A percentile compares a stretch with the other conserved stretches of the same genome.
Conservation (phyloP, 345 rosid genomes). For the Geranium brycei region DNA sequence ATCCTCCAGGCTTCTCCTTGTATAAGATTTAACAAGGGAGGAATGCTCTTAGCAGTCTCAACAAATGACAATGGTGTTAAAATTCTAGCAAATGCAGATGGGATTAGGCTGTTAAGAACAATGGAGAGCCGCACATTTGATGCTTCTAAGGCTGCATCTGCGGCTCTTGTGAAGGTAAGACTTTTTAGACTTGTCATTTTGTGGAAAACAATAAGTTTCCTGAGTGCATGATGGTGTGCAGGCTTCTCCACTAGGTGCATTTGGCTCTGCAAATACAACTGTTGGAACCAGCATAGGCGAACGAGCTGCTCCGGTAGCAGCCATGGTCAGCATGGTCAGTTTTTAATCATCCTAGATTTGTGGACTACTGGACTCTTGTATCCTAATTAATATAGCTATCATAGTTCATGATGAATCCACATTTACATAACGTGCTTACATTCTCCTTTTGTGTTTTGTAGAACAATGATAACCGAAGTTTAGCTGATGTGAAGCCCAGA, state of each 20-base stretch:
- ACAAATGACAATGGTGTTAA: constrained; percentile 64
- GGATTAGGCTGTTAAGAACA: constrained; percentile 47
- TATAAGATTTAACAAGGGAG: constrained; percentile 68
- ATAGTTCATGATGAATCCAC: neutral
- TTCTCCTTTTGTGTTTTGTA: constrained; percentile 19
- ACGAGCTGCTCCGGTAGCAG: constrained; percentile 36
- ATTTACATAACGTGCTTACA: neutral
- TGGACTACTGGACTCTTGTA: neutral
- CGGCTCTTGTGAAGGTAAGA: constrained; percentile 48
- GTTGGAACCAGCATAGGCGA: constrained; percentile 42
- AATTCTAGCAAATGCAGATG: constrained; percentile 71
- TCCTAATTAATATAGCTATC: neutral
- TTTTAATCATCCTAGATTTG: constrained; percentile 3
- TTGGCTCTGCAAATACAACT: constrained; percentile 38
- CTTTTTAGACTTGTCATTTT: neutral
- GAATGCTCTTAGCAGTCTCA: constrained; percentile 65
- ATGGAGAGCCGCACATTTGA: constrained; percentile 70
- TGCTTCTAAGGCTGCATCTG: constrained; percentile 59
- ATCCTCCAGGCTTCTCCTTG: constrained; percentile 67
- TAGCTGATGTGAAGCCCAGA: constrained; percentile 57
- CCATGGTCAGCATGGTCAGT: constrained; percentile 53
- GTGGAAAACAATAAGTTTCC: constrained; percentile 7
- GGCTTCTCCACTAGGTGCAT: constrained; percentile 33
- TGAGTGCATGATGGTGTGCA: constrained; percentile 16
- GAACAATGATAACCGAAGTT: constrained; percentile 36